These are phyloP conservation scores for Pyrenochaeta sp. DNA, from an alignment of 2,329 filamentous ascomycete genomes.

Conservation along the genomic window DNA sequence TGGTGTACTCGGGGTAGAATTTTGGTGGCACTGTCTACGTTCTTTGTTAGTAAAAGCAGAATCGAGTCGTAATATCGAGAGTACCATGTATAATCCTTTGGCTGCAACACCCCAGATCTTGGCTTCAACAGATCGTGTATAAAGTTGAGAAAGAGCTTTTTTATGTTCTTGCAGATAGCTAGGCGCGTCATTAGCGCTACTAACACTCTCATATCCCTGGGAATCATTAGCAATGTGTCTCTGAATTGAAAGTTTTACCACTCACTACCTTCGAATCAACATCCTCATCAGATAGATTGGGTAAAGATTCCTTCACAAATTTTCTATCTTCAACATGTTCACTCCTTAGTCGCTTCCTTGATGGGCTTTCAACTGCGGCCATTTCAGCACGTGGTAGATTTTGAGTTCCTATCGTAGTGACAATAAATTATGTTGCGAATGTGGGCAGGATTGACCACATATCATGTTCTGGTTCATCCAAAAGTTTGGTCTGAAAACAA, in stretches of 20 bases:
- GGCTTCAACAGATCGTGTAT: slow-evolving; percentile 18
- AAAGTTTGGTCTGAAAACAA: neutral
- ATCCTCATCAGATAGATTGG: neutral
- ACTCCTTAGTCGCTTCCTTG: neutral
- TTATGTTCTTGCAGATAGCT: neutral
- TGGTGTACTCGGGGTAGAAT: slow-evolving; percentile 51
- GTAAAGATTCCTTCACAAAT: neutral
- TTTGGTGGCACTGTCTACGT: slow-evolving; percentile 10
- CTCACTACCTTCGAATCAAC: neutral
- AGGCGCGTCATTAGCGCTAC: neutral
- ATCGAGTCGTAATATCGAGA: too few species aligned
- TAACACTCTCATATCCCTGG: neutral
- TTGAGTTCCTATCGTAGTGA: too few species aligned
- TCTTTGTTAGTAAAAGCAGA: too few species aligned
- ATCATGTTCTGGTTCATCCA: neutral
- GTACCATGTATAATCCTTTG: slow-evolving; percentile 1
- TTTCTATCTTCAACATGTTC: neutral
- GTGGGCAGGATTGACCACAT: neutral
- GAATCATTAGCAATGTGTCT: neutral
- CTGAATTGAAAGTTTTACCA: neutral
- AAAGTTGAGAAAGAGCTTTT: slow-evolving; percentile 11
- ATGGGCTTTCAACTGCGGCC: neutral
- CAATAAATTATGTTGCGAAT: too few species aligned
- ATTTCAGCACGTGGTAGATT: neutral
- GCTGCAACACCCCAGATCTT: slow-evolving; percentile 33